A percentile compares a stretch with the other conserved stretches of the same genome.
Evolutionary conservation across 2,329 filamentous ascomycete genomes (phyloP).

Genomic region (Verticillium isaacii): DNA sequence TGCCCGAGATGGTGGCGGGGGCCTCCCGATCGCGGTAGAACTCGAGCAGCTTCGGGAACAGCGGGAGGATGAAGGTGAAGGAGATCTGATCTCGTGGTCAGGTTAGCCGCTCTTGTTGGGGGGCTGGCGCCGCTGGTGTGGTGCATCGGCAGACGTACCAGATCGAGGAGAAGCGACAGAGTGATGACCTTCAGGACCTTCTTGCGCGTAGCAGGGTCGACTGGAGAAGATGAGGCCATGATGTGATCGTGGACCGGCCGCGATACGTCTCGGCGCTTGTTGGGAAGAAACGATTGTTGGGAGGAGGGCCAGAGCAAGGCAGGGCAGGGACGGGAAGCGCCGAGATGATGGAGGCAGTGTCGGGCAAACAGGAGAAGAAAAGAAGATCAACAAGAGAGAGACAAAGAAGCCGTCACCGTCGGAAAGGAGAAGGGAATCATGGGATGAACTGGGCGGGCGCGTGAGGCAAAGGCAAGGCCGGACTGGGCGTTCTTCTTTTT

Average conservation of each 20-base stretch:
- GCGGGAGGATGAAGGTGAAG: slow-evolving; percentile 95
- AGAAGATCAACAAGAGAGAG: neutral
- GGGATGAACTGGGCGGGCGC: neutral
- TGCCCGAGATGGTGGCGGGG: slow-evolving; percentile 36
- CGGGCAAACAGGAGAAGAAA: neutral
- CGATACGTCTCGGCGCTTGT: neutral
- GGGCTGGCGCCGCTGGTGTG: slow-evolving; percentile 1
- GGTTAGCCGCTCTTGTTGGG: neutral
- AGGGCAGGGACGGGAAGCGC: slow-evolving; percentile 5
- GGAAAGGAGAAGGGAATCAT: neutral
- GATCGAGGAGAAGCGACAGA: slow-evolving; percentile 80
- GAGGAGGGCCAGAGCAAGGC: neutral
- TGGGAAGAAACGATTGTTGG: neutral
- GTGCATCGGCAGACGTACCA: slow-evolving; percentile 52
- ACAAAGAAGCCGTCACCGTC: neutral
- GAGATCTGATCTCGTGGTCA: slow-evolving; percentile 62
- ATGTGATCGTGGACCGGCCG: slow-evolving; percentile 9
- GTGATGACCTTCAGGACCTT: slow-evolving; percentile 84
- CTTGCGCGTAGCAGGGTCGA: slow-evolving; percentile 60
- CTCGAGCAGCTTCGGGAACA: slow-evolving; percentile 91
- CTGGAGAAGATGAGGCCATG: slow-evolving; percentile 20
- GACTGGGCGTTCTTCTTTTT: neutral
- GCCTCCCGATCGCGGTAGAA: slow-evolving; percentile 90
- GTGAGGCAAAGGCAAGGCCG: neutral
- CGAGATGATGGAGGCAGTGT: neutral